Conservation (phyloP, 805 yeast genomes). For the Brettanomyces sp. region DNA sequence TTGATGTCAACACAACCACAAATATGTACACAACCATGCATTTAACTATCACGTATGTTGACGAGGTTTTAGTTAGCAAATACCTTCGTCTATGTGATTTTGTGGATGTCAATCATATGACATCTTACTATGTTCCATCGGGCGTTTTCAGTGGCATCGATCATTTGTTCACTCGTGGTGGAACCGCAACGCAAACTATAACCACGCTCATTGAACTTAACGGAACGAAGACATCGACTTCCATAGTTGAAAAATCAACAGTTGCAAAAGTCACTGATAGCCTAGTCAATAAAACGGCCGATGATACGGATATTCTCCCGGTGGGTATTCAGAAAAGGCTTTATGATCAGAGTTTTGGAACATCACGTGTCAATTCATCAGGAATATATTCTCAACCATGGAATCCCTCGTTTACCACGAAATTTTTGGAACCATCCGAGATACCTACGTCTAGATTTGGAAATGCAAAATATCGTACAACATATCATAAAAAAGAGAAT, state of each 20-base stretch:
- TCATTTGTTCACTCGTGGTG: background rate
- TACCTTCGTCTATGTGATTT: constrained; percentile 34
- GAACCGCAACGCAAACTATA: background rate
- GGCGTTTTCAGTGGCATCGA: constrained; percentile 10
- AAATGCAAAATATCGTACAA: background rate
- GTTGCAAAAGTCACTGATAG: background rate
- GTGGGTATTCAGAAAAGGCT: constrained; percentile 9
- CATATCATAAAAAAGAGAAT: background rate
- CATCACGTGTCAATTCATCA: background rate
- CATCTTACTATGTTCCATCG: constrained; percentile 7
- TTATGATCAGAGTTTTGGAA: background rate
- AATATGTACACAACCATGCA: constrained; percentile 42
- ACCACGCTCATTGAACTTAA: background rate
- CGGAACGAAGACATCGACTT: background rate
- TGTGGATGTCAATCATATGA: constrained; percentile 12
- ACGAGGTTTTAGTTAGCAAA: constrained; percentile 30
- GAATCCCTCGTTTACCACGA: background rate
- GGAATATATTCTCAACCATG: background rate
- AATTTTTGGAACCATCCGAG: background rate
- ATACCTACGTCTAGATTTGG: background rate
- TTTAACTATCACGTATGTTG: constrained; percentile 34
- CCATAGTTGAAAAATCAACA: background rate
- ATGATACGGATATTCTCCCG: constrained; percentile 8
- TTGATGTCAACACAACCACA: constrained; percentile 36
- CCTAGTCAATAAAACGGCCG: background rate